Evolutionary conservation across 139 green algal species (phyloP), one percentile per base, ranked within the genome.

Genomic region (Trebouxia sp.): DNA sequence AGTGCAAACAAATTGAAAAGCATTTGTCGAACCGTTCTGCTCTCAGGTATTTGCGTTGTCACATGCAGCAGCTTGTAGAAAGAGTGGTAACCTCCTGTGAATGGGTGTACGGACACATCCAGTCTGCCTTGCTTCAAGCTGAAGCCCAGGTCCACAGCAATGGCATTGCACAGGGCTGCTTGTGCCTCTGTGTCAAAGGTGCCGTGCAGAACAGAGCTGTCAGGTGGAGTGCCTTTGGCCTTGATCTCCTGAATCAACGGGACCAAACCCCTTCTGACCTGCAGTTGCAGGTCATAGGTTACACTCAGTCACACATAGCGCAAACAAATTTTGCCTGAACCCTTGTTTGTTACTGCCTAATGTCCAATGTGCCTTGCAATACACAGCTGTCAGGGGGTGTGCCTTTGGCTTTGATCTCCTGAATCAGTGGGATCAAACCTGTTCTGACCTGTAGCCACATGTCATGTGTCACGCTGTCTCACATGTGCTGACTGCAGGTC

Each of bases 81-180:
- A 45, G 12, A 14, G 32, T 14, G 17, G 77, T n/a, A 58, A 87
- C 86, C 90, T 28, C 87, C 87, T 4, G 92, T 94, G 80, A 98
- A 97, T 55, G 94, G 93, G 80, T 97, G 94, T 75, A 95, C 89
- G 0, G 72, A 90, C 26, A 96, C 90, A 79, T 97, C 94, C 72
- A 97, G 88, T 6, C 94, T 84, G 7, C 95, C 95, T 0, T 83
- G 84, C 1, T 92, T 65, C 2, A 91, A 80, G 79, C 91, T 81
- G 70, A 98, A 98, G 3, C 95, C 95, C 37, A 94, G 79, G 5
- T 90, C 90, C 39, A 96, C 83, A 28, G 81, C 79, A 41, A 91
- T 87, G 74, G 84, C 35, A 56, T 88, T 78, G 81, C 84, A 90
- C 28, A 94, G 76, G 39, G 83, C 43, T 11, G 83, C 84, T 41